A percentile compares a stretch with the other conserved stretches of the same genome.
Evolutionary conservation across 108 stramenopile genomes (phyloP).

Genomic region (Nitzschia putrida): DNA sequence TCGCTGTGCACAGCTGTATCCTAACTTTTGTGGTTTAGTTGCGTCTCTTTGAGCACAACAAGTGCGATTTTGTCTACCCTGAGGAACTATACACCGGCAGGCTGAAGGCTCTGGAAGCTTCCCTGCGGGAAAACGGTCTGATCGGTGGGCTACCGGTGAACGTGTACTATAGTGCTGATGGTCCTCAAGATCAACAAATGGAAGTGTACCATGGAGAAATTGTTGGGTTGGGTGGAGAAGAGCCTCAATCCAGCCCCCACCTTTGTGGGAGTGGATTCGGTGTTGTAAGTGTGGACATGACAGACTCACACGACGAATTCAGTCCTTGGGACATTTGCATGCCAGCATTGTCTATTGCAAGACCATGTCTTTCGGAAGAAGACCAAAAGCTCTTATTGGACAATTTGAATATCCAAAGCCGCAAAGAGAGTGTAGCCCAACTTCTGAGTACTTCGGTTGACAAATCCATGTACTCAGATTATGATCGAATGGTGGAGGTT

Average conservation of each 20-base stretch:
- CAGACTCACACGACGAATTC: conserved; percentile 32
- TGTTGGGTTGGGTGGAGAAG: conserved; percentile 16
- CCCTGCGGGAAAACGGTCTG: conserved; percentile 34
- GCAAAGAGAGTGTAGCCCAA: conserved; percentile 44
- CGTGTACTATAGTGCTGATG: conserved; percentile 36
- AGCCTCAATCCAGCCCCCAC: conserved; percentile 23
- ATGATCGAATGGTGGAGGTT: conserved; percentile 71
- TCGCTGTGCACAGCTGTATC: not conserved
- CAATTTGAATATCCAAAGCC: conserved; percentile 38
- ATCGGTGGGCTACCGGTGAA: conserved; percentile 41
- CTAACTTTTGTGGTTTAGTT: conserved; percentile 18
- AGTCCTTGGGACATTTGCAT: conserved; percentile 68
- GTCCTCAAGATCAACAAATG: conserved; percentile 45
- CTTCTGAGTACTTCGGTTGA: conserved; percentile 60
- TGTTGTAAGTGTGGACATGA: conserved; percentile 29
- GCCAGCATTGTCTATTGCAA: conserved; percentile 24
- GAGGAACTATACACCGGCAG: conserved; percentile 59
- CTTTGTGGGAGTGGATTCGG: conserved; percentile 52
- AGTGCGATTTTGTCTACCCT: conserved; percentile 70
- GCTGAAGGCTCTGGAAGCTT: conserved; percentile 54
- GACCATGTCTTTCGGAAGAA: conserved; percentile 51
- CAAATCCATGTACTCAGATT: conserved; percentile 62
- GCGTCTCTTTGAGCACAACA: conserved; percentile 67
- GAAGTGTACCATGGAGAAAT: conserved; percentile 33
- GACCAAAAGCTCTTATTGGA: conserved; percentile 43